phyloP scores from a whole-genome alignment of 2,329 filamentous ascomycete genomes.

The Fusarium oligoseptatum region DNA sequence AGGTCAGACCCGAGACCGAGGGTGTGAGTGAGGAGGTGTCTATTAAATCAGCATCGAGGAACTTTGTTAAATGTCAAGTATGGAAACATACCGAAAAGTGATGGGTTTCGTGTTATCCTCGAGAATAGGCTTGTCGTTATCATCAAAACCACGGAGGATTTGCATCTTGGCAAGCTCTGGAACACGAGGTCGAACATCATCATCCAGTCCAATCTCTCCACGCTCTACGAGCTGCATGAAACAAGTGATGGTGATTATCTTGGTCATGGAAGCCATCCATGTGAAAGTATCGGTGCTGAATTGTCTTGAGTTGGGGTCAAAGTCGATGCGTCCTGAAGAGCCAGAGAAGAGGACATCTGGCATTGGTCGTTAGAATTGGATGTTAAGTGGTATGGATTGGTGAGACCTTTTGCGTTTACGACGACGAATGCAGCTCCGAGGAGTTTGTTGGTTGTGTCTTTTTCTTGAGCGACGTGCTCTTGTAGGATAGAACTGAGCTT shows the following conservation, averaged over 20 bases:
- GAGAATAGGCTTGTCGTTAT: slow-evolving; percentile 53
- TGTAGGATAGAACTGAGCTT: slow-evolving; percentile 48
- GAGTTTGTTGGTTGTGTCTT: slow-evolving; percentile 50
- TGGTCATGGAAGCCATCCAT: slow-evolving; percentile 59
- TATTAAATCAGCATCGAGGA: slow-evolving; percentile 15
- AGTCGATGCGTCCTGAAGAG: slow-evolving; percentile 52
- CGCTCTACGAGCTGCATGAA: slow-evolving; percentile 58
- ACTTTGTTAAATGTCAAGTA: not conserved
- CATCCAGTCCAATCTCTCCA: slow-evolving; percentile 52
- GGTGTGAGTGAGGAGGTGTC: slow-evolving; percentile 63
- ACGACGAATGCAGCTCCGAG: slow-evolving; percentile 55
- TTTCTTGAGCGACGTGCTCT: slow-evolving; percentile 45
- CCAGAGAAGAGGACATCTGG: slow-evolving; percentile 53
- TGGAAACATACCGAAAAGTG: slow-evolving; percentile 51
- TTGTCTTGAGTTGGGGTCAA: slow-evolving; percentile 45
- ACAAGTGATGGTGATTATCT: slow-evolving; percentile 55
- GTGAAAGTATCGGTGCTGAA: slow-evolving; percentile 53
- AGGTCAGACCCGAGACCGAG: slow-evolving; percentile 61
- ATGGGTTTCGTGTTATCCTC: slow-evolving; percentile 54
- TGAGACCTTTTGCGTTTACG: slow-evolving; percentile 49
- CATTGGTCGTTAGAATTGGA: not conserved
- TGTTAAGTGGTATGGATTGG: not conserved
- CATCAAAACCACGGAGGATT: slow-evolving; percentile 55
- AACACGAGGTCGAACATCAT: slow-evolving; percentile 51
- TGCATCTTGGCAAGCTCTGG: slow-evolving; percentile 52